phyloP scores from a whole-genome alignment of 345 rosid genomes.

The Luvunga scandens region DNA sequence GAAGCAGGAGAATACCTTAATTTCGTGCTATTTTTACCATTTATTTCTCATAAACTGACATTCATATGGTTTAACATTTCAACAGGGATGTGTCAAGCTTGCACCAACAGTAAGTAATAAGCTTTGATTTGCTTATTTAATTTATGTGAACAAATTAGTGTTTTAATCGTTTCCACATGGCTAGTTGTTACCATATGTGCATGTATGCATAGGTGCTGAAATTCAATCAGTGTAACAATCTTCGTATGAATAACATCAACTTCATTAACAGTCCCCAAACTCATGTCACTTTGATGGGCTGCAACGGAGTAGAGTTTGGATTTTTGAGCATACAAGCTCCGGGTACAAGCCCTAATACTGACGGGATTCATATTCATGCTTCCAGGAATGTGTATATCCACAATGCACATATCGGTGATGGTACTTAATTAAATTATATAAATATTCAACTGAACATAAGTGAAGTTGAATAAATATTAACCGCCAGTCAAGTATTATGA shows the following conservation, averaged over 20 bases:
- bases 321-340: background rate
- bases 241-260: background rate
- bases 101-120: background rate
- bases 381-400: background rate
- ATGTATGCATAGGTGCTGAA: background rate
- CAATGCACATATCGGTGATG: background rate
- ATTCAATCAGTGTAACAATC: background rate
- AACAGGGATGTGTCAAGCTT: background rate
- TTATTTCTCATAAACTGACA: background rate
- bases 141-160: background rate
- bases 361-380: background rate
- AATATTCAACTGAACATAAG: no score
- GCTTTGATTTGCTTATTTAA: background rate
- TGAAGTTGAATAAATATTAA: no score
- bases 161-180: background rate
- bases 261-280: background rate
- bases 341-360: background rate
- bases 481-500: no score
- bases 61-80: background rate
- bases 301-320: background rate
- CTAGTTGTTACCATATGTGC: no score
- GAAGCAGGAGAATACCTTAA: no score
- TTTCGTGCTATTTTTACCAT: no score
- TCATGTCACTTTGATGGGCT: background rate
- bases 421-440: background rate